phyloP scores from a whole-genome alignment of 2,329 filamentous ascomycete species.

The Fusarium sp. region DNA sequence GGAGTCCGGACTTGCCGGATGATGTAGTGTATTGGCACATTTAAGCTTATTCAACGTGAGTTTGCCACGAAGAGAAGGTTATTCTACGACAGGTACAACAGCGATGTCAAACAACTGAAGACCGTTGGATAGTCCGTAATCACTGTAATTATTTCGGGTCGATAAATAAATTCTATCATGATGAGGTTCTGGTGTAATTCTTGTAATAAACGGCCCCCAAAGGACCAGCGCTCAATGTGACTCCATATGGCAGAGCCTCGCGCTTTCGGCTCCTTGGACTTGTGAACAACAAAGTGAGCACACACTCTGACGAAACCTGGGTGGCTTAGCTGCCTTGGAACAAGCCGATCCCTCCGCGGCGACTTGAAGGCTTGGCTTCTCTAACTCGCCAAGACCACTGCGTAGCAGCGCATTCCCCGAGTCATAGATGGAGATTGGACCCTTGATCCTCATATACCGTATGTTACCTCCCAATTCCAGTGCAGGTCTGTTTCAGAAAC shows the following conservation, averaged over 20 bases:
- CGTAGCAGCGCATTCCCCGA: constrained; percentile 1
- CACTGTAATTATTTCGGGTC: no score
- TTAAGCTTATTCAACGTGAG: constrained; percentile 25
- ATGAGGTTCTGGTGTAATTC: neutral
- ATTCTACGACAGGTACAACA: neutral
- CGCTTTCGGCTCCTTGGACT: neutral
- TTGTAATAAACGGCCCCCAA: neutral
- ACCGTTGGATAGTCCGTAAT: accelerated
- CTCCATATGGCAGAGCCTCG: neutral
- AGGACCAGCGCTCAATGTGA: neutral
- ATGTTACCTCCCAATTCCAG: neutral
- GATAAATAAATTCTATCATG: neutral
- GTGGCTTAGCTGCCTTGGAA: constrained; percentile 39
- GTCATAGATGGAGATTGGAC: constrained; percentile 24
- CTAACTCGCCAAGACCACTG: constrained; percentile 24
- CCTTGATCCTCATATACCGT: constrained; percentile 1
- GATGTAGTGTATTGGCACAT: constrained; percentile 1
- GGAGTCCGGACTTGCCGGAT: constrained; percentile 7
- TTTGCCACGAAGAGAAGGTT: neutral
- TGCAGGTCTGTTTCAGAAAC: neutral
- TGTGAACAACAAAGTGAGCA: constrained; percentile 3
- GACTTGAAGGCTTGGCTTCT: constrained; percentile 17
- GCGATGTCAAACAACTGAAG: neutral
- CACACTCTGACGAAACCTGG: constrained; percentile 22
- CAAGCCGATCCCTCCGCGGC: constrained; percentile 16